Conservation (phyloP, 805 yeast species). For the Wickerhamiella domercqiae region DNA sequence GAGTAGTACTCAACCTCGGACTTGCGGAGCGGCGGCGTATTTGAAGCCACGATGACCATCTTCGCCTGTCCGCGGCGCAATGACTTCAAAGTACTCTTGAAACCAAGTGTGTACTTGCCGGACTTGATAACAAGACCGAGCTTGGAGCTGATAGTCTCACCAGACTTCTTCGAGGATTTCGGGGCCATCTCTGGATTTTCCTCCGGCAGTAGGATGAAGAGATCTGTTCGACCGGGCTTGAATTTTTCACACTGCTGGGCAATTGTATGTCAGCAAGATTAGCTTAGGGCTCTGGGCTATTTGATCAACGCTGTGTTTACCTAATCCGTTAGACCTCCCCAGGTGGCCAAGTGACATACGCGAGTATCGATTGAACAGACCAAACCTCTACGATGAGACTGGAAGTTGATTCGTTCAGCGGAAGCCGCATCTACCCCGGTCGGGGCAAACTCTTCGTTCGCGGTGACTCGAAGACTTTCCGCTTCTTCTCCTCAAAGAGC, state of each 20-base stretch:
- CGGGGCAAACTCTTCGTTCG: constrained; percentile 97
- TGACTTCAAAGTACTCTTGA: constrained; percentile 97
- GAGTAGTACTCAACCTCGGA: constrained; percentile 99
- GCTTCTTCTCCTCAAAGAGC: constrained; percentile 96
- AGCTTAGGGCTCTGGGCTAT: background rate
- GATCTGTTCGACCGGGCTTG: no score
- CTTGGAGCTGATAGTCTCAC: constrained; percentile 94
- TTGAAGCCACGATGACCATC: constrained; percentile 93
- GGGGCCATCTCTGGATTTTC: constrained; percentile 99
- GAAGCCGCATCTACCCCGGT: constrained; percentile 99
- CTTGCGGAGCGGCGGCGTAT: constrained; percentile 99
- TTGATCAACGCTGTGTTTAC: background rate
- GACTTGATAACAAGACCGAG: constrained; percentile 96
- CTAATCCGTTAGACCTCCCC: no score
- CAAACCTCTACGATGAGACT: no score
- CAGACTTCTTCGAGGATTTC: constrained; percentile 60
- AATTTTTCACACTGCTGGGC: background rate
- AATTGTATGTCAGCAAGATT: background rate
- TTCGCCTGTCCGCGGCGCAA: constrained; percentile 98
- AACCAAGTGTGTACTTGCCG: constrained; percentile 99
- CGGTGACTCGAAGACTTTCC: constrained; percentile 99
- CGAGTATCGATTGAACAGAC: no score
- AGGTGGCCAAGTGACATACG: no score
- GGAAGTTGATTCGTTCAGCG: constrained; percentile 99
- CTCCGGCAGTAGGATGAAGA: no score